A percentile compares a stretch with the other conserved stretches of the same genome.
These are phyloP conservation scores for Paratinospora sagittata DNA, from an alignment of 164 flowering plant species.

Conservation along the genomic window DNA sequence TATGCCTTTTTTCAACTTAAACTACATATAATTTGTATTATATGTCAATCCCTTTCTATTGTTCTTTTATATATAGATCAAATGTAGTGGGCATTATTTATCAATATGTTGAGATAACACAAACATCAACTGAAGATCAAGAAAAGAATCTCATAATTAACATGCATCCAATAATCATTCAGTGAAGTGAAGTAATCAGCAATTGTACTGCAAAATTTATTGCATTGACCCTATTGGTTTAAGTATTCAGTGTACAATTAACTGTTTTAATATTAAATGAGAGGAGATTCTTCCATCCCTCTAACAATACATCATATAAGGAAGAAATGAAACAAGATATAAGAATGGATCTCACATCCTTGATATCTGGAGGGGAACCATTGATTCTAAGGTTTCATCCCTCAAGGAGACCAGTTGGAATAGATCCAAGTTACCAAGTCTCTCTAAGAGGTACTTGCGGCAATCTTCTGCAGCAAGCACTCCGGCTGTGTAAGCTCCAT, in stretches of 20 bases:
- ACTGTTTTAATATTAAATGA: background rate
- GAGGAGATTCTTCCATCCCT: background rate
- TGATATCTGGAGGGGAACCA: constrained; percentile 71
- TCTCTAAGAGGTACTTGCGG: constrained; percentile 33
- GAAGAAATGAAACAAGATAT: background rate
- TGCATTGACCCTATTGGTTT: background rate
- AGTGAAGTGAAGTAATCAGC: too few species aligned
- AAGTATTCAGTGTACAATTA: background rate
- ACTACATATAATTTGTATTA: too few species aligned
- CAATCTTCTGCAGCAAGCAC: constrained; percentile 67
- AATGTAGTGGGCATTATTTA: too few species aligned
- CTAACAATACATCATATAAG: background rate
- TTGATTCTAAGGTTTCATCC: constrained; percentile 34
- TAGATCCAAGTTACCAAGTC: constrained; percentile 38
- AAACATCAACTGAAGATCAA: too few species aligned
- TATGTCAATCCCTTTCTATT: too few species aligned
- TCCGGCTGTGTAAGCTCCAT: constrained; percentile 81
- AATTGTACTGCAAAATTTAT: background rate
- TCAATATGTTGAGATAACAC: too few species aligned
- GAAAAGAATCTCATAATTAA: too few species aligned
- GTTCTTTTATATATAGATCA: too few species aligned
- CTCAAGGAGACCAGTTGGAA: constrained; percentile 29
- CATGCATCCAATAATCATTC: too few species aligned
- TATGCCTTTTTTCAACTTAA: too few species aligned
- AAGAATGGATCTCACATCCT: constrained; percentile 46